Evolutionary conservation across 495 filamentous ascomycete species (phyloP), one percentile per base, ranked within the genome.

Genomic region (Trichoderma reesei): DNA sequence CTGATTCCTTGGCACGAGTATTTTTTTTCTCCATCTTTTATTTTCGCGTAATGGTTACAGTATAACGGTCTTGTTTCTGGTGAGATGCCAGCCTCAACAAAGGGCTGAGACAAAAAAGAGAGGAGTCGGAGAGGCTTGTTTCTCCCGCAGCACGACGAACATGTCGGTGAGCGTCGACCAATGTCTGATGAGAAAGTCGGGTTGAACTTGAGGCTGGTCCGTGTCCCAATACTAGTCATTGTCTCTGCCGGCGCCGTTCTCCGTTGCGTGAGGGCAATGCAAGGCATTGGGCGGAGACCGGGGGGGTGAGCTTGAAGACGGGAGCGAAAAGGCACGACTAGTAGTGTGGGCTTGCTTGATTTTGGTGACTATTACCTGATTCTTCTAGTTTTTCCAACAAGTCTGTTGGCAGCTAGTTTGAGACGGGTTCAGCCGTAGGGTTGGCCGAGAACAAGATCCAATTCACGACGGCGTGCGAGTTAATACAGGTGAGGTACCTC

Each of bases 241-340:
- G 18, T 56, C 10, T 9, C 34, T 34, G 51, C 51, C 51, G 51
- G 51, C 31, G 20, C 31, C 51, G 51, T 56, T n/a, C n/a, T 56
- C 51, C 51, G 51, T 34, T 56, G 51, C 31, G 8, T 56, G 51
- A 18, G 44, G 44, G 31, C 31, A n/a, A 56, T 56, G 51, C 51
- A 56, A 56, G 51, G 51, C 51, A 56, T 56, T 56, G n/a, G 51
- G 51, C 51, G 51, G 51, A 56, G 51, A 56, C 51, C 33, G 51
- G 51, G 51, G 51, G 31, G n/a, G n/a, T n/a, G n/a, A n/a, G 51
- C 13, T n/a, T 56, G 51, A 26, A 56, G 51, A 56, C 51, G 51
- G 51, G 51, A 56, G 51, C 51, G 51, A 56, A 48, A 51, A n/a
- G n/a, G n/a, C n/a, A n/a, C n/a, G n/a, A n/a, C n/a, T n/a, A n/a